Percentiles rank a stretch among this genome's conserved stretches.
phyloP scores from a whole-genome alignment of 2,329 filamentous ascomycete species.

The Chalara sp. region DNA sequence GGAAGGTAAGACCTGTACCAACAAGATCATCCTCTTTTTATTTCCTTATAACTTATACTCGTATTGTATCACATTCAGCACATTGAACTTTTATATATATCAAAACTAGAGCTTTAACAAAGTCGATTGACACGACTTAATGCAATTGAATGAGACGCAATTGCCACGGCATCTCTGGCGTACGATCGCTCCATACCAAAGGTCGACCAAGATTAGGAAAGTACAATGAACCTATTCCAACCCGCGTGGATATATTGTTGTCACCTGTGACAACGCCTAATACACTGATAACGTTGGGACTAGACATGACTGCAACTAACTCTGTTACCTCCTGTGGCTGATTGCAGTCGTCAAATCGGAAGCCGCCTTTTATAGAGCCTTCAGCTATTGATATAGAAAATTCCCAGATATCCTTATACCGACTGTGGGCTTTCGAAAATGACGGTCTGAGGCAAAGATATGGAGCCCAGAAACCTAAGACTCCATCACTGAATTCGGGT shows the following conservation, averaged over 20 bases:
- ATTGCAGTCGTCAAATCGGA: background rate
- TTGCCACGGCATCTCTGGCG: background rate
- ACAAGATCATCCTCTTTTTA: too few species aligned
- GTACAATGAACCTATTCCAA: background rate
- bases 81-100: too few species aligned
- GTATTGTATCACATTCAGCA: too few species aligned
- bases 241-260: background rate
- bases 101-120: too few species aligned
- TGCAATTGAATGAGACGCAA: background rate
- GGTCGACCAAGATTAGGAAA: background rate
- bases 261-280: background rate
- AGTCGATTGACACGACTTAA: too few species aligned
- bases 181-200: background rate
- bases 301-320: background rate
- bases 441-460: background rate
- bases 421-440: too few species aligned
- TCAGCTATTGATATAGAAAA: background rate
- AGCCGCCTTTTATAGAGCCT: background rate
- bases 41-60: too few species aligned
- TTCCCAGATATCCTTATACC: background rate
- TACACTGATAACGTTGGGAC: background rate
- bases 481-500: background rate
- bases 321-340: background rate
- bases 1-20: too few species aligned
- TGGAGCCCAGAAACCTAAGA: background rate